Evolutionary conservation across 129 eudicot genomes (phyloP).

Genomic region (Oenanthe sinensis): DNA sequence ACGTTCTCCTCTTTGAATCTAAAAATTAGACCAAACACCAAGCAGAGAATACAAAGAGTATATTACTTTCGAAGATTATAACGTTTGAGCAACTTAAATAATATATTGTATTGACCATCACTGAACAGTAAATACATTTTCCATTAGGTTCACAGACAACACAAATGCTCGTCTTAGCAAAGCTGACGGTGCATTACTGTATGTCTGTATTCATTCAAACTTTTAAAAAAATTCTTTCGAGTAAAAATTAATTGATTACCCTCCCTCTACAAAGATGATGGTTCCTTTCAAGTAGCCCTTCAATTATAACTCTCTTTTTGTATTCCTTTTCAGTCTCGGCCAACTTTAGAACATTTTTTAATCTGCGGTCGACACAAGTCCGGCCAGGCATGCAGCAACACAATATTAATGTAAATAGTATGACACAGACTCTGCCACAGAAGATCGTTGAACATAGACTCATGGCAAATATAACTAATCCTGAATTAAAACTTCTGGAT

Average conservation of each 20-base stretch:
- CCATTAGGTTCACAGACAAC: neutral
- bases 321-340: slow-evolving; percentile 22
- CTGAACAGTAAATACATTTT: neutral
- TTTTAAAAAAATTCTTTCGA: neutral
- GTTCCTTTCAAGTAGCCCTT: slow-evolving; percentile 40
- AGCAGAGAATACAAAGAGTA: neutral
- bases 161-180: neutral
- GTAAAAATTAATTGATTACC: neutral
- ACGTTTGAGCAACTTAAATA: neutral
- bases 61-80: neutral
- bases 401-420: slow-evolving; percentile 24
- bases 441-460: slow-evolving; percentile 28
- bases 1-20: neutral
- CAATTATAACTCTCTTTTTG: slow-evolving; percentile 36
- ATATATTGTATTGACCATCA: neutral
- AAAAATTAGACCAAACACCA: neutral
- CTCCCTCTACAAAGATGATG: slow-evolving; percentile 15
- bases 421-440: slow-evolving; percentile 31
- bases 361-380: neutral
- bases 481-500: slow-evolving; percentile 14
- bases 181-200: neutral
- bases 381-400: slow-evolving; percentile 23
- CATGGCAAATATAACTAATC: slow-evolving; percentile 19
- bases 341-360: slow-evolving; percentile 5
- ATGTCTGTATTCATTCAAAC: neutral